These are phyloP conservation scores for Pistacia integerrima DNA, from an alignment of 345 rosid species.

Conservation along the genomic window DNA sequence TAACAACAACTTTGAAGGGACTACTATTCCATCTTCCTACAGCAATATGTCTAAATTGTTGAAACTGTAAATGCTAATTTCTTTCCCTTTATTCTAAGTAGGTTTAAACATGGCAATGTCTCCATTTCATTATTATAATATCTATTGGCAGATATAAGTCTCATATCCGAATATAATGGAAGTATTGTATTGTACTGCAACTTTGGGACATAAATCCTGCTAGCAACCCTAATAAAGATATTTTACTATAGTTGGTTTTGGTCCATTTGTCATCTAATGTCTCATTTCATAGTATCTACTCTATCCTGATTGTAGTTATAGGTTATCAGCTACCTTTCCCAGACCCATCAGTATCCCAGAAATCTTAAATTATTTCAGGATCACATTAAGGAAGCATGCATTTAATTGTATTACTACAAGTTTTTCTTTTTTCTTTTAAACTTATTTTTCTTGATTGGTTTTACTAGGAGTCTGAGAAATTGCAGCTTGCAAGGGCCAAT, in stretches of 20 bases:
- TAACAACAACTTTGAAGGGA: slow-evolving; percentile 85
- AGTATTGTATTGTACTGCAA: not conserved
- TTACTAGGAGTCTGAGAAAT: slow-evolving; percentile 85
- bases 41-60: slow-evolving; percentile 72
- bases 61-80: slow-evolving; percentile 73
- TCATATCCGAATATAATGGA: not conserved
- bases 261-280: not conserved
- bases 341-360: slow-evolving; percentile 1
- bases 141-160: not conserved
- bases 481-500: slow-evolving; percentile 84
- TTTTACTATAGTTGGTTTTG: not conserved
- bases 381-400: not conserved
- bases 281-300: not conserved
- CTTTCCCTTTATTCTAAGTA: slow-evolving; percentile 9
- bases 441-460: slow-evolving; percentile 24
- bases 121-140: slow-evolving; percentile 12
- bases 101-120: not conserved
- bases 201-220: not conserved
- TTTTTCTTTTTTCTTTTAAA: slow-evolving; percentile 21
- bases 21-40: slow-evolving; percentile 69
- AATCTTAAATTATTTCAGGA: slow-evolving; percentile 7
- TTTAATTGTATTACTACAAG: not conserved
- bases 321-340: not conserved
- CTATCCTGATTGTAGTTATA: not conserved
- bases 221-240: not conserved